A percentile compares a stretch with the other conserved stretches of the same genome.
Conservation (phyloP, 2,329 filamentous ascomycete genomes). For the Chalaropsis ovoidea region DNA sequence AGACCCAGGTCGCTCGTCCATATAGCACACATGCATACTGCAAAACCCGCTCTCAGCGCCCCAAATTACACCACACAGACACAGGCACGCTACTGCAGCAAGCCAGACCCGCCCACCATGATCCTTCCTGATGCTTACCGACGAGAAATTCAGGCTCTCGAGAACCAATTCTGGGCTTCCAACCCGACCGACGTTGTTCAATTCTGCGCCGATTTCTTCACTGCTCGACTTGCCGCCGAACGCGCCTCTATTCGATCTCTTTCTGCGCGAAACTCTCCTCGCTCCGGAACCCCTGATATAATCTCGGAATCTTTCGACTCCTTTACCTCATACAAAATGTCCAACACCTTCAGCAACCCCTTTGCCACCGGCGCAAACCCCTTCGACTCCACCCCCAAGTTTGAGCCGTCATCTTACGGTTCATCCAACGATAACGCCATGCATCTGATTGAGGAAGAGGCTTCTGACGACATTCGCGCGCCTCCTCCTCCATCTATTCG, state of each 20-base stretch:
- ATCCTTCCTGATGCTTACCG: constrained; percentile 47
- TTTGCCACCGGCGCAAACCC: constrained; percentile 60
- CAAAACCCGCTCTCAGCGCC: constrained; percentile 4
- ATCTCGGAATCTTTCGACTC: constrained; percentile 21
- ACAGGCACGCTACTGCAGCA: constrained; percentile 12
- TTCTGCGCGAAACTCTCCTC: constrained; percentile 24
- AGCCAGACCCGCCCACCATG: constrained; percentile 30
- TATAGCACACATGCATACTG: constrained; percentile 12
- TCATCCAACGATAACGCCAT: constrained; percentile 34
- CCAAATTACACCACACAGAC: constrained; percentile 16
- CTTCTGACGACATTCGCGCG: constrained; percentile 64
- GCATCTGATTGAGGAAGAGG: constrained; percentile 63
- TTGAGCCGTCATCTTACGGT: constrained; percentile 31
- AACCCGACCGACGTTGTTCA: constrained; percentile 56
- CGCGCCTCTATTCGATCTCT: constrained; percentile 34
- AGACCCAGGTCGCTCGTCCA: neutral
- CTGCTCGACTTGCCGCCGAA: constrained; percentile 54
- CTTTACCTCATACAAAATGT: constrained; percentile 30
- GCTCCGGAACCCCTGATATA: constrained; percentile 23
- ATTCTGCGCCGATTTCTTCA: constrained; percentile 61
- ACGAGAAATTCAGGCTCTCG: constrained; percentile 54
- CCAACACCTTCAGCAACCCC: constrained; percentile 67
- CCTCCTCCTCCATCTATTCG: constrained; percentile 53
- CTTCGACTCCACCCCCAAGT: constrained; percentile 49
- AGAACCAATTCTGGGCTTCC: constrained; percentile 48